These are phyloP conservation scores for Pharus latifolius DNA, from an alignment of 176 grass and related monocot genomes.

Conservation along the genomic window DNA sequence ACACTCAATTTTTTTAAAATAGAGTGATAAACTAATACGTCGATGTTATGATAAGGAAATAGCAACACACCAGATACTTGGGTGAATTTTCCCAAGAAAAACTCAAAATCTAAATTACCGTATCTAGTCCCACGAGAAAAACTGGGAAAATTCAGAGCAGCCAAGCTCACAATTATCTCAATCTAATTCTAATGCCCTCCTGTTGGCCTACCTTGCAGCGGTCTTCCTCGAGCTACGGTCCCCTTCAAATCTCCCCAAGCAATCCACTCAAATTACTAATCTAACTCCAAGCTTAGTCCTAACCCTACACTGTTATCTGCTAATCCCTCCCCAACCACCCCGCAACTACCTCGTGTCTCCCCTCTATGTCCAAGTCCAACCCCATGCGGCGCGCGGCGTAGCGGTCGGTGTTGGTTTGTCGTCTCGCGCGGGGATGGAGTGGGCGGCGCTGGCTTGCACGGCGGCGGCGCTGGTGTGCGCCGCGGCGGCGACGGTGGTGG, in stretches of 20 bases:
- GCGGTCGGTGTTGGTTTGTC: neutral
- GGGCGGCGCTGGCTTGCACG: conserved; percentile 56
- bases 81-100: too few species aligned
- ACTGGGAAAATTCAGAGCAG: neutral
- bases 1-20: too few species aligned
- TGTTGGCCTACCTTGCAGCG: neutral
- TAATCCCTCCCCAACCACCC: conserved; percentile 15
- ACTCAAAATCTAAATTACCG: too few species aligned
- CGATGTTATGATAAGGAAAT: too few species aligned
- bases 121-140: too few species aligned
- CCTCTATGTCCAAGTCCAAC: neutral
- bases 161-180: too few species aligned
- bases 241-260: conserved; percentile 3
- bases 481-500: conserved; percentile 56
- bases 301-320: conserved; percentile 5
- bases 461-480: conserved; percentile 74
- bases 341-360: too few species aligned
- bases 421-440: conserved; percentile 22
- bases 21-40: too few species aligned
- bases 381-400: neutral
- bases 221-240: conserved; percentile 16
- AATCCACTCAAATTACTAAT: neutral
- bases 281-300: conserved; percentile 12
- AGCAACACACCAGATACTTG: too few species aligned
- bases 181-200: neutral